These are phyloP conservation scores for Phytopythium kandeliae DNA, from an alignment of 352 stramenopile species.

Conservation along the genomic window DNA sequence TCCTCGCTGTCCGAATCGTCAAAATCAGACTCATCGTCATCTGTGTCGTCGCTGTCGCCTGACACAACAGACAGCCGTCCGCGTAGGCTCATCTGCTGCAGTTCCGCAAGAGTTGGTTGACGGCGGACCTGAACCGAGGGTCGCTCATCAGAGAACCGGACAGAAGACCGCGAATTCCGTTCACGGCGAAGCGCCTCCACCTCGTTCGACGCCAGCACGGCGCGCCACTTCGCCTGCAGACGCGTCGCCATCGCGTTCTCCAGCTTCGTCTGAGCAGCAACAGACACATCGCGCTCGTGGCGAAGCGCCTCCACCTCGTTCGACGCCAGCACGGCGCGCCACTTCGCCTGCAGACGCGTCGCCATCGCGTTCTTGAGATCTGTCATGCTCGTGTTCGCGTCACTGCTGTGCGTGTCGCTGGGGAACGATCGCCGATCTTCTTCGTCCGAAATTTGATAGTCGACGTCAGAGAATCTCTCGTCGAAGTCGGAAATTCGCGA, in stretches of 20 bases:
- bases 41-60: slow-evolving; percentile 27
- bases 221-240: slow-evolving; percentile 7
- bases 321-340: slow-evolving; percentile 4
- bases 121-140: slow-evolving; percentile 6
- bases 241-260: slow-evolving; percentile 13
- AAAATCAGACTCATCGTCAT: slow-evolving; percentile 15
- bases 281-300: not conserved
- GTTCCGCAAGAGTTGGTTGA: slow-evolving; percentile 34
- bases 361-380: slow-evolving; percentile 14
- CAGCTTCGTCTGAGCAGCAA: not conserved
- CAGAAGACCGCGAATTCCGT: not conserved
- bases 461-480: not conserved
- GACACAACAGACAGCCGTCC: slow-evolving; percentile 39
- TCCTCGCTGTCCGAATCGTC: slow-evolving; percentile 25
- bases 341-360: slow-evolving; percentile 6
- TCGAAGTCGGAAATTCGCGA: slow-evolving; percentile 3
- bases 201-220: slow-evolving; percentile 3
- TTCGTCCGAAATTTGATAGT: not conserved
- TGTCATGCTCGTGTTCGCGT: no score
- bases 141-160: not conserved
- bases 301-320: slow-evolving; percentile 5
- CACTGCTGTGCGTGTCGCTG: no score
- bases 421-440: not conserved
- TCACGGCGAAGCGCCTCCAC: not conserved
- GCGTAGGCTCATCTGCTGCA: slow-evolving; percentile 39